These are phyloP conservation scores for Entomortierella lignicola DNA, from an alignment of 192 early-diverging fungal genomes.

Conservation along the genomic window DNA sequence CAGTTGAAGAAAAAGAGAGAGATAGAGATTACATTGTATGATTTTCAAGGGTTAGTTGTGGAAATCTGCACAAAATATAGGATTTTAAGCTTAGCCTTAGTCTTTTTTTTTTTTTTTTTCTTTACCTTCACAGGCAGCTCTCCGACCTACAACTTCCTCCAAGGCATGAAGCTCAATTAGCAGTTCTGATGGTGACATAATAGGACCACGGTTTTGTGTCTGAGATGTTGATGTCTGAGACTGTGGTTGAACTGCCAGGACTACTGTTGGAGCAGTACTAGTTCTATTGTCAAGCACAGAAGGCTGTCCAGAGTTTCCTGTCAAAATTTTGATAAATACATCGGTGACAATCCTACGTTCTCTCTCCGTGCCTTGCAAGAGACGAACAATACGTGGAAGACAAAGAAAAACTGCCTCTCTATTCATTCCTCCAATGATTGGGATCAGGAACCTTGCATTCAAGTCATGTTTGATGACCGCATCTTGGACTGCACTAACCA, in stretches of 20 bases:
- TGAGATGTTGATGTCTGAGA: not conserved
- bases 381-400: slow-evolving; percentile 70
- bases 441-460: slow-evolving; percentile 75
- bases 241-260: not conserved
- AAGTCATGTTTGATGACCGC: slow-evolving; percentile 65
- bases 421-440: slow-evolving; percentile 69
- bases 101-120: too few relatives aligned
- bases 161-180: slow-evolving; percentile 76
- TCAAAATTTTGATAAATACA: slow-evolving; percentile 70
- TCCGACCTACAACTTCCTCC: slow-evolving; percentile 74
- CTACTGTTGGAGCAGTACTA: not conserved
- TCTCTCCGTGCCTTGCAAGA: slow-evolving; percentile 73
- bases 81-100: too few relatives aligned
- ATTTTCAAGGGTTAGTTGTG: too few relatives aligned
- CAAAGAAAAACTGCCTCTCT: slow-evolving; percentile 70
- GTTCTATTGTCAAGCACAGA: not conserved
- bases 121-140: slow-evolving; percentile 75
- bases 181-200: slow-evolving; percentile 72
- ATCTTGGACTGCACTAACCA: slow-evolving; percentile 67
- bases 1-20: too few relatives aligned
- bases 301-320: slow-evolving; percentile 23
- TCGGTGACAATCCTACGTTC: slow-evolving; percentile 70
- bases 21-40: not conserved
- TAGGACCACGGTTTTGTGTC: slow-evolving; percentile 22
- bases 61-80: too few relatives aligned